A percentile compares a stretch with the other conserved stretches of the same genome.
These are phyloP conservation scores for Eustoma russellianum DNA, from an alignment of 257 asterid genomes.

Conservation along the genomic window DNA sequence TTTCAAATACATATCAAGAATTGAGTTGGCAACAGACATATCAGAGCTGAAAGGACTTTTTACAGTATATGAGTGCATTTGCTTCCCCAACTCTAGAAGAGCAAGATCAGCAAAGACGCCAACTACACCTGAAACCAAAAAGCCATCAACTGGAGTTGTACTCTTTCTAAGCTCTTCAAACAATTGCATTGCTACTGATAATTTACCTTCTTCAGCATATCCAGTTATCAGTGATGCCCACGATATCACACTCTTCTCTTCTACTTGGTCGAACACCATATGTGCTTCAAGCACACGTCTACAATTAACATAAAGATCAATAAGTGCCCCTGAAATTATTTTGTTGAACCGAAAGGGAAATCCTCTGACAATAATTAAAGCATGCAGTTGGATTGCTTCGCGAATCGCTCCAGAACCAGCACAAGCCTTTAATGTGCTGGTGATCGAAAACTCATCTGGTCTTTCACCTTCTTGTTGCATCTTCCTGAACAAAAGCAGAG, in stretches of 20 bases:
- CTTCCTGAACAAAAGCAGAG: slow-evolving; percentile 30
- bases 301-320: slow-evolving; percentile 49
- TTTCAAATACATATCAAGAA: slow-evolving; percentile 58
- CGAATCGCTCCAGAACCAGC: slow-evolving; percentile 36
- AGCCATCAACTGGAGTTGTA: slow-evolving; percentile 28
- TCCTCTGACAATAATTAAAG: slow-evolving; percentile 33
- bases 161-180: slow-evolving; percentile 40
- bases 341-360: slow-evolving; percentile 26
- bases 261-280: slow-evolving; percentile 30
- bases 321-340: slow-evolving; percentile 42
- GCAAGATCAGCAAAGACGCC: slow-evolving; percentile 44
- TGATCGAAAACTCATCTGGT: slow-evolving; percentile 45
- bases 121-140: slow-evolving; percentile 45
- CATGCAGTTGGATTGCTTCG: slow-evolving; percentile 53
- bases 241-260: slow-evolving; percentile 29
- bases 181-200: slow-evolving; percentile 33
- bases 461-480: slow-evolving; percentile 40
- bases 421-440: slow-evolving; percentile 62
- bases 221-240: slow-evolving; percentile 49
- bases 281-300: slow-evolving; percentile 31
- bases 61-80: slow-evolving; percentile 40
- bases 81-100: slow-evolving; percentile 46
- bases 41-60: slow-evolving; percentile 33
- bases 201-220: slow-evolving; percentile 34
- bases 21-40: slow-evolving; percentile 37